phyloP scores from a whole-genome alignment of 2,329 filamentous ascomycete species.

The Daldinia sp. region DNA sequence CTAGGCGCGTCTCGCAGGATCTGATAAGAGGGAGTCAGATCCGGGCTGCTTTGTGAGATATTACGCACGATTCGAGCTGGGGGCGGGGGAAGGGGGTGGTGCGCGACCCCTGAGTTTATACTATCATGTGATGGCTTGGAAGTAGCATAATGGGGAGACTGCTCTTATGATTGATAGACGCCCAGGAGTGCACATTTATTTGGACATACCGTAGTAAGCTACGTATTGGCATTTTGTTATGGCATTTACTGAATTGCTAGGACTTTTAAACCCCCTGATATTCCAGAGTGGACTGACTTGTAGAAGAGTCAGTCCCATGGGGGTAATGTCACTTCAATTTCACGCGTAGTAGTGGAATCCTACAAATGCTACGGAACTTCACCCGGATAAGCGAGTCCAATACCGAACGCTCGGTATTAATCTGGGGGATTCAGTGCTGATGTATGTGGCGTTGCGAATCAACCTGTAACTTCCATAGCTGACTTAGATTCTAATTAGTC shows the following conservation, averaged over 20 bases:
- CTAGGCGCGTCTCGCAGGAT: conserved; percentile 62
- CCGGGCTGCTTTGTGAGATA: conserved; percentile 19
- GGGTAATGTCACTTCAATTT: not conserved
- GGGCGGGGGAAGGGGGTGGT: not conserved
- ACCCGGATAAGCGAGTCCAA: not conserved
- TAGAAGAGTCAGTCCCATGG: conserved; percentile 32
- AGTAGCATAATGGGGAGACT: not conserved
- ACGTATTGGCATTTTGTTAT: not conserved
- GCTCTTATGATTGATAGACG: not conserved
- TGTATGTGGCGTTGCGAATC: not conserved
- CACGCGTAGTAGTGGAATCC: conserved; percentile 19
- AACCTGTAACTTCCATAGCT: not conserved
- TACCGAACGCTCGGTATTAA: not conserved
- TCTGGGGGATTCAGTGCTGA: not conserved
- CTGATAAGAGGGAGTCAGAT: conserved; percentile 42
- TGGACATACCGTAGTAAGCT: not conserved
- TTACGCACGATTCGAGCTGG: not conserved
- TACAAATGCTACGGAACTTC: not conserved
- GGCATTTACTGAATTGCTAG: not conserved
- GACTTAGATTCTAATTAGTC: not conserved
- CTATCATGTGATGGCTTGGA: not conserved
- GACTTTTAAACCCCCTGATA: not conserved
- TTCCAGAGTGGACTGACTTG: not conserved
- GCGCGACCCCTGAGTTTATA: not conserved
- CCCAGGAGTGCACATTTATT: not conserved